Percentiles rank a stretch among this genome's conserved stretches.
These are phyloP conservation scores for Colletotrichum shisoi DNA, from an alignment of 2,329 filamentous ascomycete species.

Conservation along the genomic window DNA sequence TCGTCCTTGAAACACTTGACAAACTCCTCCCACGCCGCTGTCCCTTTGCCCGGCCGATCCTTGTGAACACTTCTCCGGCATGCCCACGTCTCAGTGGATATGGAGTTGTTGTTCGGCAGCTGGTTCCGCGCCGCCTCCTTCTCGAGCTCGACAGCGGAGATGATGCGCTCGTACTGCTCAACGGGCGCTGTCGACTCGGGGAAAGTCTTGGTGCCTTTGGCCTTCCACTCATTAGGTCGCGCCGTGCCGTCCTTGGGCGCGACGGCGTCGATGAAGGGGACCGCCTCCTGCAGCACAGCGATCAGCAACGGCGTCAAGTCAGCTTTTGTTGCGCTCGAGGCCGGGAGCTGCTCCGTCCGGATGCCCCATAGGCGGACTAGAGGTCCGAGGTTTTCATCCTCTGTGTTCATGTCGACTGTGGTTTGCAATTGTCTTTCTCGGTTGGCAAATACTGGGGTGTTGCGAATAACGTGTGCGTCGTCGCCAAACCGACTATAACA, in stretches of 20 bases:
- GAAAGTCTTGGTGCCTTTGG: constrained; percentile 59
- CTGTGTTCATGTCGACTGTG: constrained; percentile 16
- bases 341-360: constrained; percentile 57
- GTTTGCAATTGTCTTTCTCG: neutral
- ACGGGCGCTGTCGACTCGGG: constrained; percentile 60
- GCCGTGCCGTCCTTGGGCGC: constrained; percentile 52
- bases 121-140: constrained; percentile 49
- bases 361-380: constrained; percentile 65
- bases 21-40: constrained; percentile 72
- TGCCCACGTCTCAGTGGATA: constrained; percentile 65
- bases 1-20: constrained; percentile 63
- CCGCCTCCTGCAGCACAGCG: constrained; percentile 64
- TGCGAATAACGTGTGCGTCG: constrained; percentile 14
- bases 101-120: constrained; percentile 41
- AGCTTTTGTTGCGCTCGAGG: constrained; percentile 49
- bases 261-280: constrained; percentile 65
- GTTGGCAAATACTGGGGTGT: neutral
- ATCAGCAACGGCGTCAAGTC: constrained; percentile 61
- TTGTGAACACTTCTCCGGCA: constrained; percentile 69
- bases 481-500: neutral
- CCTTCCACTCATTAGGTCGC: constrained; percentile 58
- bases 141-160: constrained; percentile 56
- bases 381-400: constrained; percentile 51
- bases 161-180: constrained; percentile 60
- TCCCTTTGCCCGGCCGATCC: constrained; percentile 58